These are phyloP conservation scores for Botryotinia globosa DNA, from an alignment of 2,329 filamentous ascomycete species.

Conservation along the genomic window DNA sequence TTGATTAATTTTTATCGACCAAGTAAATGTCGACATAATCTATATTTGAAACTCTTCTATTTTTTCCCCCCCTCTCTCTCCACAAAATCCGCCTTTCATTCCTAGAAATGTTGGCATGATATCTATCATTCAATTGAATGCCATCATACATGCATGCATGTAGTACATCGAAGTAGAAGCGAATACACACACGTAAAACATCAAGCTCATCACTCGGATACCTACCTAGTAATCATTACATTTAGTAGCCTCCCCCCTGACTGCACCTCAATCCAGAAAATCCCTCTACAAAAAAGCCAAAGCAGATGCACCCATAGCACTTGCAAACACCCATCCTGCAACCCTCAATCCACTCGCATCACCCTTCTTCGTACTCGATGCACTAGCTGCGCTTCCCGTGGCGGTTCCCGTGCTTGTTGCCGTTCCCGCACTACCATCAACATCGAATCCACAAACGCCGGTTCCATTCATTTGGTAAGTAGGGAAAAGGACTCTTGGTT, in stretches of 20 bases:
- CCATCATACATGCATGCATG: too few species aligned
- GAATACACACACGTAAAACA: background rate
- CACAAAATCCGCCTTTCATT: background rate
- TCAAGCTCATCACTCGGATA: background rate
- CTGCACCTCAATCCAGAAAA: background rate
- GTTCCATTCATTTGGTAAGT: constrained; percentile 6
- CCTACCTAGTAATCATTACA: background rate
- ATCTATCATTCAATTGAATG: background rate
- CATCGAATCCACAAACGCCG: background rate
- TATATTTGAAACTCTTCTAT: background rate
- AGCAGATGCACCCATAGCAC: background rate
- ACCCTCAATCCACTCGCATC: background rate
- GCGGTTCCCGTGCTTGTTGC: background rate
- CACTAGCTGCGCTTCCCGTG: background rate
- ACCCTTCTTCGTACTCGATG: constrained; percentile 3
- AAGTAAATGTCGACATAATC: background rate
- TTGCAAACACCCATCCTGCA: background rate
- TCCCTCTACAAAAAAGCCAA: background rate
- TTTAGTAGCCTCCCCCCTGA: background rate
- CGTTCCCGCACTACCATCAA: background rate
- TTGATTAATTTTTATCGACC: background rate
- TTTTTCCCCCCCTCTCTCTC: background rate
- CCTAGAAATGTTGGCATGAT: background rate
- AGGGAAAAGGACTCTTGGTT: constrained; percentile 15
- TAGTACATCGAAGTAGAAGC: background rate